These are phyloP conservation scores for Corymbia citriodora DNA, from an alignment of 441 rosid genomes.

Conservation along the genomic window DNA sequence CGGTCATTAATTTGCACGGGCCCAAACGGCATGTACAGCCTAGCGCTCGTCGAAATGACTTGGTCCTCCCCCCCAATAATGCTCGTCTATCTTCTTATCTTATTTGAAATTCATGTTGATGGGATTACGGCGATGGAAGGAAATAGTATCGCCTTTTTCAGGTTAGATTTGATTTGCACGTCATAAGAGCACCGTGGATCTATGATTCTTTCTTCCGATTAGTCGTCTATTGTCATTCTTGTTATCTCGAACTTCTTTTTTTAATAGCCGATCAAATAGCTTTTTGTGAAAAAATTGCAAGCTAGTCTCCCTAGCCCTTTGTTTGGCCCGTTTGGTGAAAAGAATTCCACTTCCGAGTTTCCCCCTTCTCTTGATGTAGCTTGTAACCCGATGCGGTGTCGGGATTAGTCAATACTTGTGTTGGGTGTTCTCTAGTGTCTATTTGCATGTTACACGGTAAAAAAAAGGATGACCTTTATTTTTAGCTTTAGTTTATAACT, in stretches of 20 bases:
- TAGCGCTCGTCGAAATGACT: not conserved
- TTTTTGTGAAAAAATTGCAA: rapidly evolving
- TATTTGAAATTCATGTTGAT: not conserved
- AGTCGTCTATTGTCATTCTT: not conserved
- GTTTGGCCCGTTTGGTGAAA: not conserved
- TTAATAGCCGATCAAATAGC: not conserved
- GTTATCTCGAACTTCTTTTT: not conserved
- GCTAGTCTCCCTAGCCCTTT: rapidly evolving
- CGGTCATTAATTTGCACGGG: not conserved
- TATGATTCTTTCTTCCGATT: not conserved
- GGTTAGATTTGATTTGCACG: not conserved
- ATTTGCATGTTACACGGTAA: rapidly evolving
- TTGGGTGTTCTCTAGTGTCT: not conserved
- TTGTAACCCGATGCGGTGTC: too few species aligned
- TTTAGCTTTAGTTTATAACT: too few species aligned
- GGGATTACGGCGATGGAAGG: not conserved
- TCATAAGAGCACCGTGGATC: not conserved
- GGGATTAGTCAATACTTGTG: too few species aligned
- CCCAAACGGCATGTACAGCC: not conserved
- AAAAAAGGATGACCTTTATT: too few species aligned
- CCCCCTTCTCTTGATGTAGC: not conserved
- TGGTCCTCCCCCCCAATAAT: not conserved
- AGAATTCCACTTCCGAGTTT: too few species aligned
- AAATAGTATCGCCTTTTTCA: not conserved
- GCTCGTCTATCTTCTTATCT: not conserved